Conservation (phyloP, 1,284 basidiomycete species). For the Sporisorium exsertum region DNA sequence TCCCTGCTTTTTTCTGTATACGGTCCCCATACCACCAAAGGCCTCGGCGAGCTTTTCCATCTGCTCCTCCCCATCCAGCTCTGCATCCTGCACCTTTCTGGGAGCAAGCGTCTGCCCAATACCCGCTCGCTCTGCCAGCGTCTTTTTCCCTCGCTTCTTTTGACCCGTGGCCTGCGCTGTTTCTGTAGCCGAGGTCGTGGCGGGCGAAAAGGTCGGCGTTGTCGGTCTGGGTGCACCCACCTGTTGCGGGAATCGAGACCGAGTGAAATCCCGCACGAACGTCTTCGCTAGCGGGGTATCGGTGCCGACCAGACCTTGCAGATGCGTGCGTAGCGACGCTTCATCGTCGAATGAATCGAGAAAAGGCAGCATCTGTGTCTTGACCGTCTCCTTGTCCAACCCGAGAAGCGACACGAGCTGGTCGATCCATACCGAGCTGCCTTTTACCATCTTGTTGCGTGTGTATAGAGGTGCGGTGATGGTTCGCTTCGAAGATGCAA, state of each 20-base stretch:
- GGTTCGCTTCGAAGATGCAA: background rate
- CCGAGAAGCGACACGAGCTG: conserved; percentile 46
- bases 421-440: conserved; percentile 35
- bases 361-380: conserved; percentile 46
- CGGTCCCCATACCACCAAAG: conserved; percentile 46
- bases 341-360: conserved; percentile 50
- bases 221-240: conserved; percentile 10
- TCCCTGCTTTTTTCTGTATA: conserved; percentile 44
- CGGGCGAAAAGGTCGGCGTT: conserved; percentile 2
- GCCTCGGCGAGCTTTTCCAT: conserved; percentile 39
- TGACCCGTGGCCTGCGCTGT: background rate
- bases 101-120: conserved; percentile 37
- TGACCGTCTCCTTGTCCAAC: conserved; percentile 43
- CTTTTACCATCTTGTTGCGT: conserved; percentile 32
- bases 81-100: conserved; percentile 20
- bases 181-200: background rate
- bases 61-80: conserved; percentile 20
- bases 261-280: conserved; percentile 36
- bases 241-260: conserved; percentile 36
- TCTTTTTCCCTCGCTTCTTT: conserved; percentile 41
- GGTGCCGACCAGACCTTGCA: conserved; percentile 44
- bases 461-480: background rate
- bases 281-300: conserved; percentile 31
- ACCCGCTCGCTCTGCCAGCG: conserved; percentile 32
- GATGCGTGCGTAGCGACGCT: conserved; percentile 28